Base-by-base conservation (phyloP, 1,284 basidiomycete species). In the Pseudozyma hubeiensis region DNA sequence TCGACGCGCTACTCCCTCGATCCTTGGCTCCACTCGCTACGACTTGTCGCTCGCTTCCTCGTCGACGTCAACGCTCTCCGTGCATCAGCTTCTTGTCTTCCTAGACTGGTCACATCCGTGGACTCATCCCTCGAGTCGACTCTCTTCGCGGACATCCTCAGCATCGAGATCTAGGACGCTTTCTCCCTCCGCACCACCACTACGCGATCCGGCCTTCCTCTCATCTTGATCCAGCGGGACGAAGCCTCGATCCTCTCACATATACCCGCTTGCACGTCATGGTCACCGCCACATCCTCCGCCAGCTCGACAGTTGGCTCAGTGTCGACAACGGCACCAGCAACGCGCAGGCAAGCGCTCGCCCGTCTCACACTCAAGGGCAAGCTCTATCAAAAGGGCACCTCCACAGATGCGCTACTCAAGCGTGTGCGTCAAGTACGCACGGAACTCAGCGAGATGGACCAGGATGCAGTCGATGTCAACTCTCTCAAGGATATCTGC, bases 381-480 rank as follows among this genome's bases (percentile, higher is more conserved):
- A 75, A 71, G 44, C 60, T 81, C 41, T 64, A 71, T 45, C 64
- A 70, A 31, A 64, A 73, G 49, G 81, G 79, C 10, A 47, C 57
- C 24, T 75, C 79, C 14, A 75, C 73, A 37, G 76, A 79, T 68
- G 73, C 66, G 34, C 58, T 80, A 19, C 74, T 77, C 46, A 75
- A 80, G 51, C 67, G 73, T 31, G 53, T 83, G 17, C 61, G 64
- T 11, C 64, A 69, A 37, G 61, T 77, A 7, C 68, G 70, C 51
- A 59, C 62, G 5, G 92, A 97, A 80, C 90, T 99, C 43, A 89
- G 90, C 16, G 89, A 88, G 8, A 88, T 95, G 78, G 94, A 97
- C 81, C 96, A 98, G 85, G 96, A 97, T 75, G 85, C 86, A 35
- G 90, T 93, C 80, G 93, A 96, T 79, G 87, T 89, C 39, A 83